Evolutionary conservation across 1,139 yeast genomes (phyloP).

Genomic region (Kluyveromyces sp.): DNA sequence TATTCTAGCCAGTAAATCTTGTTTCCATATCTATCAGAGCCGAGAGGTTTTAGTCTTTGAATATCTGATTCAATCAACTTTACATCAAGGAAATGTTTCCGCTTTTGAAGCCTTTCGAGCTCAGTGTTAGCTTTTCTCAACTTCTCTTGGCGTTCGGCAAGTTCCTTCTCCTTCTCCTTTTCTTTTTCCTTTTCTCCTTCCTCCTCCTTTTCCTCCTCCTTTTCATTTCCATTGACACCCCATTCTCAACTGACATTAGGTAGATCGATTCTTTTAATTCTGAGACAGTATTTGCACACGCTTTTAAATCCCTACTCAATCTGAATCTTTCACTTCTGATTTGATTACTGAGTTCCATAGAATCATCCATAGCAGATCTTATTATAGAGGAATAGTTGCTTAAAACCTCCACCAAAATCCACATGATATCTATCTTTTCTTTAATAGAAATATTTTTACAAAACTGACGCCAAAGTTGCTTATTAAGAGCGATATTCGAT

Average conservation of each 20-base stretch:
- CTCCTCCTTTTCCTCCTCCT: too few relatives aligned
- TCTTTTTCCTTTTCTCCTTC: neutral
- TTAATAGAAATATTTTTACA: conserved; percentile 21
- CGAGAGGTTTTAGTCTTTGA: conserved; percentile 70
- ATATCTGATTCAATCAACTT: conserved; percentile 60
- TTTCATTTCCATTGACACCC: too few relatives aligned
- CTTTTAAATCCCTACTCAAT: conserved; percentile 20
- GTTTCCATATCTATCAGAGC: conserved; percentile 77
- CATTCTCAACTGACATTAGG: too few relatives aligned
- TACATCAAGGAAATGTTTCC: conserved; percentile 47
- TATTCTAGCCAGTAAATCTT: conserved; percentile 95
- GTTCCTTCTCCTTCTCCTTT: conserved; percentile 1
- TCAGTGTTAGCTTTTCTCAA: conserved; percentile 12
- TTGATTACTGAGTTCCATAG: conserved; percentile 28
- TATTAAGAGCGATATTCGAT: conserved; percentile 21
- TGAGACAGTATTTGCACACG: conserved; percentile 10
- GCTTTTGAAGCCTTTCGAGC: conserved; percentile 39
- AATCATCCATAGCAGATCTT: conserved; percentile 25
- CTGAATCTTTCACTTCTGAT: conserved; percentile 29
- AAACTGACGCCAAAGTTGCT: conserved; percentile 28
- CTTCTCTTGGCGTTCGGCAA: conserved; percentile 6
- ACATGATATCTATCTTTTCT: conserved; percentile 23
- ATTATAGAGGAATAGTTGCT: conserved; percentile 27
- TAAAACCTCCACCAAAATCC: conserved; percentile 27
- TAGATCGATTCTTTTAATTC: conserved; percentile 5